Evolutionary conservation across 805 yeast genomes (phyloP).

Genomic region (Torulaspora maleeae): DNA sequence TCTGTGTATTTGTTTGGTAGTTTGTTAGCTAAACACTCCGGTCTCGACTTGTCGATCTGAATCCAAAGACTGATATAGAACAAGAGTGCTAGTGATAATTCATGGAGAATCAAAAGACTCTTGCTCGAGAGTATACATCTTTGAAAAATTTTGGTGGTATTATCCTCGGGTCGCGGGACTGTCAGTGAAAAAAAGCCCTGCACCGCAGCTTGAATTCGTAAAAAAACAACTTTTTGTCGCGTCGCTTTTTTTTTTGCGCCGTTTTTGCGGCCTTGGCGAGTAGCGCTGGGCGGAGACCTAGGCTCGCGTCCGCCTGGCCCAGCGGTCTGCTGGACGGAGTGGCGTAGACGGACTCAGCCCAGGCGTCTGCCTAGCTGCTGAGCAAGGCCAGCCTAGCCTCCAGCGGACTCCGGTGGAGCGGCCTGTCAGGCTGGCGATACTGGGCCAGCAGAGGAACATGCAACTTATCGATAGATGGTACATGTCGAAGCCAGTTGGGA

Average conservation of each 20-base stretch:
- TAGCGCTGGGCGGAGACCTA: too few relatives aligned
- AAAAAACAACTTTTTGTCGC: background rate
- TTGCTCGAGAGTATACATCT: background rate
- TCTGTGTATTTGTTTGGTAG: constrained; percentile 62
- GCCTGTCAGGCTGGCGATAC: background rate
- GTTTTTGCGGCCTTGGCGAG: background rate
- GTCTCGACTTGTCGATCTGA: constrained; percentile 44
- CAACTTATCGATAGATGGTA: background rate
- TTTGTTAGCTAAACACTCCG: constrained; percentile 72
- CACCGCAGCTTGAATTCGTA: background rate
- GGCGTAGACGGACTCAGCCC: background rate
- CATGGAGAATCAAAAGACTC: constrained; percentile 9
- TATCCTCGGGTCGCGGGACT: background rate
- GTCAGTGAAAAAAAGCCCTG: background rate
- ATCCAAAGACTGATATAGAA: background rate
- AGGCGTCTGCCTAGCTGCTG: background rate
- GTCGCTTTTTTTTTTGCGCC: background rate
- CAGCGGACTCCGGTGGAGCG: background rate
- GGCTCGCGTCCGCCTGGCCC: background rate
- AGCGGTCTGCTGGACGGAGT: background rate
- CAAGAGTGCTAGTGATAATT: background rate
- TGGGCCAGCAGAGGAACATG: background rate
- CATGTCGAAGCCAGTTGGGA: background rate
- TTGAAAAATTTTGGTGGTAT: constrained; percentile 3
- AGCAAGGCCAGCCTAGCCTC: background rate